Evolutionary conservation across 2,329 filamentous ascomycete genomes (phyloP), one percentile per base, ranked within the genome.

Genomic region (Claviceps africana): DNA sequence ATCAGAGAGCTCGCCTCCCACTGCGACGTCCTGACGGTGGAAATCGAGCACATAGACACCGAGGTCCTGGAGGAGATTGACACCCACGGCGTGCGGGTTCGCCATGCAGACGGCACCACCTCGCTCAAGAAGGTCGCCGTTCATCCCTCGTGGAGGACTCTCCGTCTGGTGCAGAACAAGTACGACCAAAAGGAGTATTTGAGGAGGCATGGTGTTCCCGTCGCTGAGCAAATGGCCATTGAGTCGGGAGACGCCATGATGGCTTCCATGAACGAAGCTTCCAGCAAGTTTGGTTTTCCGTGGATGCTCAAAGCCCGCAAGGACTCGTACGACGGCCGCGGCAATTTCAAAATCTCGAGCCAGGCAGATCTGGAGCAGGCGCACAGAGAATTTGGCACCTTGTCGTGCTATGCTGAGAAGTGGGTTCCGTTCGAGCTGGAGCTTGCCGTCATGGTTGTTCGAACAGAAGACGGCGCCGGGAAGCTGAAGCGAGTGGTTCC

Each of bases 1-100:
- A 89, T 97, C 57, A 80, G 82, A 44, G 76, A 88, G 65, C 75
- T 97, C n/a, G 89, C 91, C 2, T 70, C 77, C 40, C 70, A 75
- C 35, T 88, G 83, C 60, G 87, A 95, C 64, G 80, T 95, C 17
- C 73, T 96, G 55, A 96, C 89, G 0, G 87, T 95, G 15, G 91
- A 97, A 69, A 96, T 95, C 57, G 91, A 97, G 73, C 91, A 96
- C 69, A 85, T 96, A 54, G 82, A 96, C 67, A 93, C 88, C n/a
- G 75, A 88, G 51, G 84, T 93, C 25, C 77, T 96, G 4, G 88
- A 95, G 68, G 86, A 94, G 63, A 81, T 96, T 53, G 81, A 79
- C 4, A 78, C 79, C 17, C 72, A 74, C 51, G 81, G 83, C 35
- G 80, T 85, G 4, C 70, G 82, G 22, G 70, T 69, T 30, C 64